phyloP scores from a whole-genome alignment of 2,329 filamentous ascomycete species.

The Penicillium brevicompactum region DNA sequence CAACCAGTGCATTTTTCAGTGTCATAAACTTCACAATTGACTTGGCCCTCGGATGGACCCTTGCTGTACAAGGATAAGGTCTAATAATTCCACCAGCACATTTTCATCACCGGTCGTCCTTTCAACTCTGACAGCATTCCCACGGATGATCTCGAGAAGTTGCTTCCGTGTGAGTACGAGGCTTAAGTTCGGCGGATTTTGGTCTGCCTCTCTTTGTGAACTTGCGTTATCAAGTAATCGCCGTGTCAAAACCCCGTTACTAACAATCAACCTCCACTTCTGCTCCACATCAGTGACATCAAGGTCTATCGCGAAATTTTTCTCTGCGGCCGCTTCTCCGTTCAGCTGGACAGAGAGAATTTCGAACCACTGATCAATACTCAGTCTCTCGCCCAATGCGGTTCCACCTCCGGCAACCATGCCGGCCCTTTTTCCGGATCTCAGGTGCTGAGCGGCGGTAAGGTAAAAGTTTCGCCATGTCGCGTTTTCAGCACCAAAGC shows the following conservation, averaged over 20 bases:
- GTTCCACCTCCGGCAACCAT: background rate
- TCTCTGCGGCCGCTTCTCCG: slow-evolving; percentile 10
- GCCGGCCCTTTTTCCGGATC: background rate
- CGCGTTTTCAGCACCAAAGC: slow-evolving; percentile 42
- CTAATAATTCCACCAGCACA: background rate
- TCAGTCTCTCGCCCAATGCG: slow-evolving; percentile 5
- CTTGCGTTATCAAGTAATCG: background rate
- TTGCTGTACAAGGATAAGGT: background rate
- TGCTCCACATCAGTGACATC: slow-evolving; percentile 13
- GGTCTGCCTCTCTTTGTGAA: background rate
- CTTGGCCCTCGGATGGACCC: background rate
- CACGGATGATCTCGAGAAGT: background rate
- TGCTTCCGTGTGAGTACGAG: background rate
- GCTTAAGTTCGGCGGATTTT: background rate
- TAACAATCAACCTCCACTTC: slow-evolving; percentile 22
- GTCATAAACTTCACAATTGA: background rate
- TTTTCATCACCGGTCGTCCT: background rate
- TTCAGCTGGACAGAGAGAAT: slow-evolving; percentile 22
- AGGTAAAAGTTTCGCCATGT: slow-evolving; percentile 49
- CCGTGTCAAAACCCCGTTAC: slow-evolving; percentile 23
- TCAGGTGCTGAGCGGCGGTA: slow-evolving; percentile 33
- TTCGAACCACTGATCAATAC: slow-evolving; percentile 22
- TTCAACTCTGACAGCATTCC: background rate
- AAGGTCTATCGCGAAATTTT: slow-evolving; percentile 19
- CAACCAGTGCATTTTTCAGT: background rate